Evolutionary conservation across 2,329 filamentous ascomycete genomes (phyloP), one percentile per base, ranked within the genome.

Genomic region (Cordyceps pruinosa): DNA sequence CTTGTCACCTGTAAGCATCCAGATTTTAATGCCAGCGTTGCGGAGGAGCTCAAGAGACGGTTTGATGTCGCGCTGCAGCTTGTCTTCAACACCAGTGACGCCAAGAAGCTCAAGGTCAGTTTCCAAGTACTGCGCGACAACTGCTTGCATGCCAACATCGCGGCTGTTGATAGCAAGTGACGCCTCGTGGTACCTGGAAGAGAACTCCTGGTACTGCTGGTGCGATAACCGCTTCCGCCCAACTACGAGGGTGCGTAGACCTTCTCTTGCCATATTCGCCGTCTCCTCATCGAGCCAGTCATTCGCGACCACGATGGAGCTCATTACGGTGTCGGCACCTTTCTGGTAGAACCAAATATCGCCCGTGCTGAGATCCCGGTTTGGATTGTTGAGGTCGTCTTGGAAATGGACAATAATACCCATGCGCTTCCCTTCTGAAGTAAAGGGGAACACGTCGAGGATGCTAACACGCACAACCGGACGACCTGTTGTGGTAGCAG

Each of bases 281-380:
- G 94, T 97, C 71, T 99, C 94, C 71, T 99, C 94, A 64, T 99
- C 94, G 0, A 99, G 84, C 95, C 94, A 99, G 74, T 99, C 94
- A 67, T 97, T 99, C 19, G 92, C 85, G 8, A 88, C 90, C 35
- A 99, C 94, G 62, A 99, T 97, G 3, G 87, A 82, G n/a, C 87
- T 84, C 95, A 99, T 99, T 61, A 99, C 93, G 0, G 94, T 97
- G 69, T 99, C 95, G 3, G 94, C 95, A 60, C 94, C 94, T 72
- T 99, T 99, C 67, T 99, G 92, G 68, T 93, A 97, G 74, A 99
- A 99, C 89, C 93, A 97, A 30, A 97, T 93, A 67, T 97, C 93
- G 15, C 88, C 85, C 47, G 78, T 78, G 12, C 78, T 76, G 12
- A 83, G 73, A 39, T 75, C 72, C 0, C 75, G 73, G 1, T 79